These are phyloP conservation scores for Phoma sp. DNA, from an alignment of 2,329 filamentous ascomycete genomes.

Conservation along the genomic window DNA sequence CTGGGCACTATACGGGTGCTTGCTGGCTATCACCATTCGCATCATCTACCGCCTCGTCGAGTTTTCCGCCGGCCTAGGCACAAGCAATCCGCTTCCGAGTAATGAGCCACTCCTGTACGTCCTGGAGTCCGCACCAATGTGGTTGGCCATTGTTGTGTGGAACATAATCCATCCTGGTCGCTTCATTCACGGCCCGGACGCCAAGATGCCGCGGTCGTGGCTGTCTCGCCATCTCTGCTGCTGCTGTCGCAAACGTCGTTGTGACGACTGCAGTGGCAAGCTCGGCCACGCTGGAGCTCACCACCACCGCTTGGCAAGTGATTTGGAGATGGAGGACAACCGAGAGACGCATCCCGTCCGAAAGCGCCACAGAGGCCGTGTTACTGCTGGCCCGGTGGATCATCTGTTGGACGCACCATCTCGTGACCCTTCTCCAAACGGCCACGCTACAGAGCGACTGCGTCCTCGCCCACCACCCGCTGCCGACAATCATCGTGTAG, in stretches of 20 bases:
- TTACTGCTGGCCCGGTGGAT: no score
- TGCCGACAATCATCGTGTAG: no score
- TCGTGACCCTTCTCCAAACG: no score
- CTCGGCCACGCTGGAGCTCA: conserved; percentile 21
- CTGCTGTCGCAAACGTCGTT: conserved; percentile 25
- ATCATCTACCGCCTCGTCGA: conserved; percentile 44
- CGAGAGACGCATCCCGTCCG: no score
- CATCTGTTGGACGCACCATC: no score
- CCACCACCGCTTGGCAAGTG: conserved; percentile 10
- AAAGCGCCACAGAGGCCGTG: no score
- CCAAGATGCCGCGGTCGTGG: conserved; percentile 29
- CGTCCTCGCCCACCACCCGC: no score
- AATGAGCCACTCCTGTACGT: conserved; percentile 62
- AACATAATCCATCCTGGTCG: conserved; percentile 22
- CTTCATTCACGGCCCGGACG: conserved; percentile 23
- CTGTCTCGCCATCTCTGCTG: conserved; percentile 28
- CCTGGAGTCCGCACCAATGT: conserved; percentile 64
- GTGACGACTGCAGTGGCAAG: conserved; percentile 24
- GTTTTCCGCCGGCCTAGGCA: conserved; percentile 56
- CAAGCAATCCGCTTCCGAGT: conserved; percentile 54
- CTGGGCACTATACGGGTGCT: conserved; percentile 50
- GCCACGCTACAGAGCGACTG: no score
- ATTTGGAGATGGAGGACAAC: conserved; percentile 12
- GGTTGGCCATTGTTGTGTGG: conserved; percentile 45
- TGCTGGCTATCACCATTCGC: conserved; percentile 56